Percentiles rank a stretch among this genome's conserved stretches.
These are phyloP conservation scores for Gaeumannomyces tritici DNA, from an alignment of 2,329 filamentous ascomycete species.

Conservation along the genomic window DNA sequence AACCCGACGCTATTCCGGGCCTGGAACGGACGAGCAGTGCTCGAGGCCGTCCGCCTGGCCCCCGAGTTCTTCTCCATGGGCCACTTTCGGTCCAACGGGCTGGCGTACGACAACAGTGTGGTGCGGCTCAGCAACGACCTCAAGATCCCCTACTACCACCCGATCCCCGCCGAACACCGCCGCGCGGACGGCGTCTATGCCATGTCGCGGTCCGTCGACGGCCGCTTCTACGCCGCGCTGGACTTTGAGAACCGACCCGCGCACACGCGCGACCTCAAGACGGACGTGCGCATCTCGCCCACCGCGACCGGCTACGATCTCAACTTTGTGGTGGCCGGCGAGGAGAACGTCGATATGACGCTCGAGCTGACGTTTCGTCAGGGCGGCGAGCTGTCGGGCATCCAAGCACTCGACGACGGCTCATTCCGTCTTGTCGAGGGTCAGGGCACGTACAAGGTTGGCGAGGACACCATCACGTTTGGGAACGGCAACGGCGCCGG, in stretches of 20 bases:
- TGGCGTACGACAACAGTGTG: not conserved
- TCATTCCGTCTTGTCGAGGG: not conserved
- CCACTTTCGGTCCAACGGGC: slow-evolving; percentile 1
- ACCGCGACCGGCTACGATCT: slow-evolving; percentile 1
- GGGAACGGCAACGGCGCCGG: not conserved
- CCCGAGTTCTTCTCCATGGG: slow-evolving; percentile 4
- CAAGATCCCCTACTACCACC: slow-evolving; percentile 2
- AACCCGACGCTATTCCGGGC: slow-evolving; percentile 1
- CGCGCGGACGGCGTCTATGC: not conserved
- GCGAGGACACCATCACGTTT: slow-evolving; percentile 1
- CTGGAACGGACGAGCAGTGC: not conserved
- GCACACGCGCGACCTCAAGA: slow-evolving; percentile 1
- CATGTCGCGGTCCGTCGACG: slow-evolving; percentile 1
- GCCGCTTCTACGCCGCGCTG: not conserved
- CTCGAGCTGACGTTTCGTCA: not conserved
- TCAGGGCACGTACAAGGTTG: not conserved
- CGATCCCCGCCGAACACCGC: not conserved
- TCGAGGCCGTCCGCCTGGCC: not conserved
- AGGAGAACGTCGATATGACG: slow-evolving; percentile 1
- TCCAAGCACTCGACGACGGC: not conserved
- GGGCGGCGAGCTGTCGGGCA: not conserved
- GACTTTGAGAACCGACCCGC: slow-evolving; percentile 1
- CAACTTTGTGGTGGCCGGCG: not conserved
- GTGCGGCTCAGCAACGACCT: not conserved
- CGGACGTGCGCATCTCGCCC: not conserved